Conservation (phyloP, 2,329 filamentous ascomycete species). For the Colletotrichum sp. region DNA sequence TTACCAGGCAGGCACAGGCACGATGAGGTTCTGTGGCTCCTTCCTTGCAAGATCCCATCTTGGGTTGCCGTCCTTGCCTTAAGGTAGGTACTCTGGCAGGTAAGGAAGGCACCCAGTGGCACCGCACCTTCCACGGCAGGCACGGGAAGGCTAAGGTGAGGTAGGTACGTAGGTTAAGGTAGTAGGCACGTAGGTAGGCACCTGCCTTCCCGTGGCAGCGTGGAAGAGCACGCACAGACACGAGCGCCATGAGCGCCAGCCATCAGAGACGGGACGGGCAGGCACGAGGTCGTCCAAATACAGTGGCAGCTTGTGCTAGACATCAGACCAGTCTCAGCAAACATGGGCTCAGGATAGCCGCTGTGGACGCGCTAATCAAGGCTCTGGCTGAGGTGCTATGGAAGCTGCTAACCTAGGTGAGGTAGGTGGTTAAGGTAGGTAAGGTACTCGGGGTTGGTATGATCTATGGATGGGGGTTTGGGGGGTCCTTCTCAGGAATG, state of each 20-base stretch:
- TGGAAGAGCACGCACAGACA: not conserved
- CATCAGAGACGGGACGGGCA: not conserved
- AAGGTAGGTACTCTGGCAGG: not conserved
- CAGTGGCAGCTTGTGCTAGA: not conserved
- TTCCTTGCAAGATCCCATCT: not conserved
- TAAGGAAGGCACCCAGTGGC: not conserved
- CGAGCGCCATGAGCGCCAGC: not conserved
- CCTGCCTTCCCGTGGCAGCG: not conserved
- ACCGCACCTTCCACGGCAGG: not conserved
- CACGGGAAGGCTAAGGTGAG: not conserved
- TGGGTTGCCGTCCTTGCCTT: not conserved
- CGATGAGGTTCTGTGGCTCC: not conserved
- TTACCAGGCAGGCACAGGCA: not conserved
- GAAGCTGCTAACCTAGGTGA: not conserved
- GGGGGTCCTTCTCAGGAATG: not conserved
- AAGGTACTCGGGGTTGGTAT: not conserved
- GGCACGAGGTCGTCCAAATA: not conserved
- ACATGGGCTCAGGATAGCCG: not conserved
- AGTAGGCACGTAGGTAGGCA: not conserved
- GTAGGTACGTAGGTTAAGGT: not conserved
- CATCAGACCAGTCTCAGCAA: conserved; percentile 4
- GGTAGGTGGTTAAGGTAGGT: not conserved
- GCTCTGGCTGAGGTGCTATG: not conserved
- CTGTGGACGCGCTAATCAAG: not conserved
- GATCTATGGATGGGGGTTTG: not conserved